Conservation (phyloP, 2,329 filamentous ascomycete genomes). For the Blastomyces parvus region DNA sequence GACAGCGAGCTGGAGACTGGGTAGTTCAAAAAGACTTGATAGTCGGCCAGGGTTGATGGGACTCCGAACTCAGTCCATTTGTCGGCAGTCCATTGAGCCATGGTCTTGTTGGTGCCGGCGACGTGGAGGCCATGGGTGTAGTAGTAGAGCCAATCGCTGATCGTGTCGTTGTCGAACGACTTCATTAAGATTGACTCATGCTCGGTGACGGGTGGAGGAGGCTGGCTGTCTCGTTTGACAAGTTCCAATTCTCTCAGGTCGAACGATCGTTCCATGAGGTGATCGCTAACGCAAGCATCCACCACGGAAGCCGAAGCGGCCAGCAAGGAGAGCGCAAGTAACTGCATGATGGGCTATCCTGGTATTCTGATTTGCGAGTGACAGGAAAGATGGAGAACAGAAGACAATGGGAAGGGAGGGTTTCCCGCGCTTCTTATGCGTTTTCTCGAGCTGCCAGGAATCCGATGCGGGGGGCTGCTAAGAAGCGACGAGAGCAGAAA, state of each 20-base stretch:
- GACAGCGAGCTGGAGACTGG: constrained; percentile 22
- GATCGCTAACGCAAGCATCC: constrained; percentile 14
- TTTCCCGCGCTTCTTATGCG: neutral
- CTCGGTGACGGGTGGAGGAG: constrained; percentile 20
- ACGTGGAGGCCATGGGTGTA: constrained; percentile 26
- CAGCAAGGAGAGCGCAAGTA: constrained; percentile 12
- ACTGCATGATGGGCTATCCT: constrained; percentile 11
- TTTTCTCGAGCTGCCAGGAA: neutral
- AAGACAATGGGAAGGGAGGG: neutral
- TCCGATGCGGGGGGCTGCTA: neutral
- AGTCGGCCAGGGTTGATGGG: constrained; percentile 18
- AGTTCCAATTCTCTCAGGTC: constrained; percentile 13
- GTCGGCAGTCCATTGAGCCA: constrained; percentile 26
- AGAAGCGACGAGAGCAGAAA: neutral
- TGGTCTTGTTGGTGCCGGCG: constrained; percentile 23
- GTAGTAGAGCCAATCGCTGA: constrained; percentile 24
- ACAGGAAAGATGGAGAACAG: neutral
- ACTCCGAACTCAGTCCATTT: constrained; percentile 24
- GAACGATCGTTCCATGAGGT: constrained; percentile 7
- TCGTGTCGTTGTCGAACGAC: constrained; percentile 21
- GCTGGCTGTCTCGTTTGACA: constrained; percentile 18
- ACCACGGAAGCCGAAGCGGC: constrained; percentile 13
- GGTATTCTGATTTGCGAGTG: neutral
- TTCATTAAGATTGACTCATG: constrained; percentile 23
- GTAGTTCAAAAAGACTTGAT: constrained; percentile 24